A percentile compares a stretch with the other conserved stretches of the same genome.
Conservation (phyloP, 2,329 filamentous ascomycete genomes). For the Penicillium concentricum region DNA sequence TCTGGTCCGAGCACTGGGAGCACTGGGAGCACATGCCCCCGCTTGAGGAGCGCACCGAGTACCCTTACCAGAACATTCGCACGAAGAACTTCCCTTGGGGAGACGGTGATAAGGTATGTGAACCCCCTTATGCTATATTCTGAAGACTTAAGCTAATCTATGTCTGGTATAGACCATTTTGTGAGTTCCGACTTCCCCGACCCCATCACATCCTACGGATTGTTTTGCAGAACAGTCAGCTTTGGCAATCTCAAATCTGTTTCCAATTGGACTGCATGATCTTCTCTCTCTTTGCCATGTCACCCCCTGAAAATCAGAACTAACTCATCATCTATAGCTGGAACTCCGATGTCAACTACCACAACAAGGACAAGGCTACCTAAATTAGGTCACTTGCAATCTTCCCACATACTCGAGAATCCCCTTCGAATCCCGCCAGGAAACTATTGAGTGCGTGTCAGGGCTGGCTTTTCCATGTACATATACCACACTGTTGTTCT, state of each 20-base stretch:
- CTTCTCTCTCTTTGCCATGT: too few relatives aligned
- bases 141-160: slow-evolving; percentile 5
- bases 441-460: slow-evolving; percentile 5
- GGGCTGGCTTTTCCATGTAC: slow-evolving; percentile 28
- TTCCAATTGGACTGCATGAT: background rate
- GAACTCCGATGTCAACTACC: slow-evolving; percentile 94
- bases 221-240: background rate
- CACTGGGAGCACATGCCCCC: slow-evolving; percentile 85
- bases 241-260: background rate
- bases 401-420: background rate
- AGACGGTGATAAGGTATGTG: slow-evolving; percentile 87
- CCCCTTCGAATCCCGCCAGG: slow-evolving; percentile 1
- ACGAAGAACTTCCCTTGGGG: slow-evolving; percentile 95
- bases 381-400: slow-evolving; percentile 25
- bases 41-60: slow-evolving; percentile 87
- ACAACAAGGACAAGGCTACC: slow-evolving; percentile 78
- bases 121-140: background rate
- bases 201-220: background rate
- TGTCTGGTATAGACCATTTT: slow-evolving; percentile 57
- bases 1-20: slow-evolving; percentile 97
- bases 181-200: slow-evolving; percentile 48
- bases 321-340: slow-evolving; percentile 59
- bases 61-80: slow-evolving; percentile 97
- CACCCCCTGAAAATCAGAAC: background rate
- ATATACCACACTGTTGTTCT: slow-evolving; percentile 28